Base-by-base conservation (phyloP, 2,329 filamentous ascomycete species). In the Ophiostoma sp. region DNA sequence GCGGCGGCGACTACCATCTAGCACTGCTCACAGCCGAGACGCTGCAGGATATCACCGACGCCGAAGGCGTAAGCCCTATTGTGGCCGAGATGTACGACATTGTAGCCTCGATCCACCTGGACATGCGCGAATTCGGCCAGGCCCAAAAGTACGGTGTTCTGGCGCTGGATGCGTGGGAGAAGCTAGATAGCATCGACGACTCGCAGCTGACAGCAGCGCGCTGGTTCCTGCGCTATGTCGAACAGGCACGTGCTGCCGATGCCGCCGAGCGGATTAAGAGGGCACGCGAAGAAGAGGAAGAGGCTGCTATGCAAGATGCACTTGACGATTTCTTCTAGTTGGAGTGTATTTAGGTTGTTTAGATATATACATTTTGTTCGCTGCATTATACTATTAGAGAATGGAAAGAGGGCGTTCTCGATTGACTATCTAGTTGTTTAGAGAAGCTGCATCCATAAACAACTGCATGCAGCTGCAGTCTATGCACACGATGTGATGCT, bases 11-110 rank as follows among this genome's bases (percentile, higher is more conserved):
- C 17, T 71, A 72, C 60, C 54, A 64, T n/a, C 10, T 67, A 31
- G 70, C 70, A 6, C 60, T 71, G n/a, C 27, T 44, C 23, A 44
- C 41, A 1, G 72, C 72, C 33, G 68, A 71, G 17, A 69, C 71
- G 17, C 70, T 74, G 31, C 36, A 70, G 20, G 65, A 64, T 1
- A 68, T 66, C 3, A 71, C 70, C 35, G 71, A 71, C 31, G 64
- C 23, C 8, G 52, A 57, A 13, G 52, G 52, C 5, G 52, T 57
- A 1, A 31, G n/a, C 3, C 52, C 52, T 33, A 11, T 73, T 31
- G 48, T 39, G 17, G 72, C 72, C 17, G 72, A 72, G 10, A 70
- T 71, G 71, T 69, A 72, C 70, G 73, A 73, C 67, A 71, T 71
- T 35, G 60, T 72, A 13, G 69, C 71, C n/a, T 69, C 68, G n/a